A percentile compares a stretch with the other conserved stretches of the same genome.
phyloP scores from a whole-genome alignment of 352 stramenopile genomes.

The Pythium myriotylum region DNA sequence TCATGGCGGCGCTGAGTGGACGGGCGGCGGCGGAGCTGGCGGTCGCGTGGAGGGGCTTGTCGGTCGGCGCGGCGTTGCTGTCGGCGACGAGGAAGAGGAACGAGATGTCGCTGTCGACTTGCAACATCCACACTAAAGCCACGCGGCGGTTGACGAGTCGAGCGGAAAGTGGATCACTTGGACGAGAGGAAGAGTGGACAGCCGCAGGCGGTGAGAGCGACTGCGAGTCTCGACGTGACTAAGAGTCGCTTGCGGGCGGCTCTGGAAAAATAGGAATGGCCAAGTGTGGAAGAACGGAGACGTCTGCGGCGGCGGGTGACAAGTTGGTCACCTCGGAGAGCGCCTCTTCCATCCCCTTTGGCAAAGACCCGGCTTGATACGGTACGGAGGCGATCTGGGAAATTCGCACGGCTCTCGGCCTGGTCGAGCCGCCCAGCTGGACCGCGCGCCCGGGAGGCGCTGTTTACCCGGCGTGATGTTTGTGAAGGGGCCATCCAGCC shows the following conservation, averaged over 20 bases:
- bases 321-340: slow-evolving; percentile 16
- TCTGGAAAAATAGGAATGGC: slow-evolving; percentile 31
- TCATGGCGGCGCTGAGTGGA: not conserved
- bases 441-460: not conserved
- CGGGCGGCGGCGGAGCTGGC: not conserved
- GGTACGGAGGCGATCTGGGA: not conserved
- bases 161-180: not conserved
- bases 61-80: slow-evolving; percentile 12
- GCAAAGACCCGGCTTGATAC: not conserved
- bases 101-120: slow-evolving; percentile 28
- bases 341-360: not conserved
- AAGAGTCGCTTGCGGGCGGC: slow-evolving; percentile 10
- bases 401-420: not conserved
- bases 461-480: slow-evolving; percentile 24
- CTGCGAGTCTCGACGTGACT: too few relatives aligned
- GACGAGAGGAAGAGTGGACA: slow-evolving; percentile 8
- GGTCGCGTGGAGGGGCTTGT: slow-evolving; percentile 9
- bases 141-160: too few relatives aligned
- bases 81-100: slow-evolving; percentile 26
- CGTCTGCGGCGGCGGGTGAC: slow-evolving; percentile 4
- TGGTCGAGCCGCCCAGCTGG: slow-evolving; percentile 1
- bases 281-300: slow-evolving; percentile 6
- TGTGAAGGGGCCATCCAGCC: too few relatives aligned
- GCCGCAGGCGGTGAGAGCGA: too few relatives aligned
- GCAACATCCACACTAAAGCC: slow-evolving; percentile 27